phyloP scores from a whole-genome alignment of 176 grass and related monocot species.

The Panicum miliaceum region DNA sequence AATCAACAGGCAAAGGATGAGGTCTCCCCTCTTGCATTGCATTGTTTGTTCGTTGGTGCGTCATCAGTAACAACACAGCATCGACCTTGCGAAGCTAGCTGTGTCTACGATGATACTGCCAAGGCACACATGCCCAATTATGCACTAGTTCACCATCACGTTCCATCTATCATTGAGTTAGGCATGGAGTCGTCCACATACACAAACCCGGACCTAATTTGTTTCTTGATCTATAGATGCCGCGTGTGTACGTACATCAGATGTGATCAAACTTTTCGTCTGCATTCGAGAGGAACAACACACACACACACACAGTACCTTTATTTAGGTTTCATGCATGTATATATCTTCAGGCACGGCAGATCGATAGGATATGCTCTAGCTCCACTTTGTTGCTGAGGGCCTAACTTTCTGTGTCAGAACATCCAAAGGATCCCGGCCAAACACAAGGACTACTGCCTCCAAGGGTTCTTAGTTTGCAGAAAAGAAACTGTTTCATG shows the following conservation, averaged over 20 bases:
- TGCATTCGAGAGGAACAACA: slow-evolving; percentile 9
- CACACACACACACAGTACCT: not conserved
- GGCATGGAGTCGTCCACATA: slow-evolving; percentile 4
- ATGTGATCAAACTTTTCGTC: slow-evolving; percentile 45
- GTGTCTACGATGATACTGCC: slow-evolving; percentile 15
- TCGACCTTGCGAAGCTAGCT: not conserved
- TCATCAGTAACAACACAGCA: slow-evolving; percentile 23
- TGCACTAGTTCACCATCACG: slow-evolving; percentile 9
- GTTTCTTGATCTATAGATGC: not conserved
- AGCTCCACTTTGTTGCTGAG: slow-evolving; percentile 23
- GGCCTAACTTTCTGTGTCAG: slow-evolving; percentile 51
- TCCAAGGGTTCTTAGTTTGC: not conserved
- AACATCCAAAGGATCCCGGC: slow-evolving; percentile 38
- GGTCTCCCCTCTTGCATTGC: slow-evolving; percentile 1
- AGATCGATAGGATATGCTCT: slow-evolving; percentile 19
- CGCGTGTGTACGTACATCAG: slow-evolving; percentile 8
- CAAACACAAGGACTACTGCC: slow-evolving; percentile 39
- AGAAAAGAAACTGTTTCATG: not conserved
- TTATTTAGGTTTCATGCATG: slow-evolving; percentile 5
- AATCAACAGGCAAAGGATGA: slow-evolving; percentile 47
- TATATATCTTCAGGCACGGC: not conserved
- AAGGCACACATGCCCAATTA: not conserved
- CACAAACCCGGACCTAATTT: slow-evolving; percentile 11
- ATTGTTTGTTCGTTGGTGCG: not conserved
- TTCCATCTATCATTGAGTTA: slow-evolving; percentile 15